Evolutionary conservation across 768 basidiomycete genomes (phyloP), one percentile per base, ranked within the genome.

Genomic region (Leccinum arenicola): DNA sequence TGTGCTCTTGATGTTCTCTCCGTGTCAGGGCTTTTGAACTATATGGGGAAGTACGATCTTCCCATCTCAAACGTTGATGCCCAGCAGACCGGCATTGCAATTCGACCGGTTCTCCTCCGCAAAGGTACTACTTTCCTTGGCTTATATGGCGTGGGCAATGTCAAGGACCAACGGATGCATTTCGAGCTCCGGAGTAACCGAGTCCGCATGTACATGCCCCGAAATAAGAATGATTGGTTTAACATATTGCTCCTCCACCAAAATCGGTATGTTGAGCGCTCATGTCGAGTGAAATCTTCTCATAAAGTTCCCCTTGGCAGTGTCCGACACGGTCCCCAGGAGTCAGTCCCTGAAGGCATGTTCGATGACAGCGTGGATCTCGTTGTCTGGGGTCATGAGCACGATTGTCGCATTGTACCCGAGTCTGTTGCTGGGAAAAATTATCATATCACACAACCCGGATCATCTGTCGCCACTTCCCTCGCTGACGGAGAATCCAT

Each of bases 341-440:
- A 94, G 64, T 93, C 83, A 12, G 95, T 98, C 1, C 95, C 96
- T 8, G 97, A 98, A 68, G 90, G 91, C 60, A 90, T 98, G 86
- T 99, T 99, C 65, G 96, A 98, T 69, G 93, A 99, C 68, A 89
- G 87, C 66, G 81, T 98, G 36, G 86, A 98, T 66, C 81, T 99
- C 15, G 92, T 99, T 7, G 80, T 99, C 2, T 99, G 97, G 97
- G 97, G 97, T 7, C 97, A 99, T 71, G 97, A 99, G 73, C 97
- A 99, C 70, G 97, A 98, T 73, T 98, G 96, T 68, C 85, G 95
- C 31, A 91, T 96, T 55, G 78, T 85, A 2, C 96, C 97, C 1
- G 93, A 97, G 67, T 82, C 86, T 6, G 96, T 99, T 8, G 87
- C 93, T 4, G 94, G 92, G 12, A 95, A 96, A 73, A 82, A 82